Conservation (phyloP, 257 asterid genomes). For the Voacanga thouarsii region DNA sequence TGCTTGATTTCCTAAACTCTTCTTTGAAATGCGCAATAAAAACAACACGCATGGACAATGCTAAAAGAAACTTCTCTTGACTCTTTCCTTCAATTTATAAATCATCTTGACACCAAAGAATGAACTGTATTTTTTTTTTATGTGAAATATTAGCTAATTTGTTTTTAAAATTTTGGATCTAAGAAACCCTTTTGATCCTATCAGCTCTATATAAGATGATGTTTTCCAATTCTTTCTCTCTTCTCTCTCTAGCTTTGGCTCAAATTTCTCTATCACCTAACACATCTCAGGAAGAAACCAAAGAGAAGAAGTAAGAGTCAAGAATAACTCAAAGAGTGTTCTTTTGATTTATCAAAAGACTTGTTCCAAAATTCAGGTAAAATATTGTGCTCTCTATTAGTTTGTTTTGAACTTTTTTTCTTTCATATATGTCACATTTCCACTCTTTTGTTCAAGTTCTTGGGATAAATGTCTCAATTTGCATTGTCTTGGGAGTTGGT, state of each 20-base stretch:
- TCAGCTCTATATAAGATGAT: neutral
- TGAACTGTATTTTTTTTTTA: neutral
- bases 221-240: neutral
- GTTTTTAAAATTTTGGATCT: neutral
- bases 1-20: neutral
- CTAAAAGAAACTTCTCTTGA: neutral
- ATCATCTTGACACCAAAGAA: neutral
- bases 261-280: neutral
- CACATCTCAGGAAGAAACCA: neutral
- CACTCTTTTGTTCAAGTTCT: neutral
- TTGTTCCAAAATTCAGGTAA: neutral
- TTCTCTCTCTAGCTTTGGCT: neutral
- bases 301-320: neutral
- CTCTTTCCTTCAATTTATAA: slow-evolving; percentile 1
- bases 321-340: neutral
- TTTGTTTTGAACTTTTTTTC: neutral
- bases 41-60: neutral
- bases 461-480: neutral
- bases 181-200: neutral
- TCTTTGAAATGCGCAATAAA: neutral
- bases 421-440: neutral
- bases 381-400: neutral
- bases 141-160: neutral
- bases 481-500: neutral
- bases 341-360: neutral